These are phyloP conservation scores for Aspergillus niger DNA, from an alignment of 2,329 filamentous ascomycete species.

Conservation along the genomic window DNA sequence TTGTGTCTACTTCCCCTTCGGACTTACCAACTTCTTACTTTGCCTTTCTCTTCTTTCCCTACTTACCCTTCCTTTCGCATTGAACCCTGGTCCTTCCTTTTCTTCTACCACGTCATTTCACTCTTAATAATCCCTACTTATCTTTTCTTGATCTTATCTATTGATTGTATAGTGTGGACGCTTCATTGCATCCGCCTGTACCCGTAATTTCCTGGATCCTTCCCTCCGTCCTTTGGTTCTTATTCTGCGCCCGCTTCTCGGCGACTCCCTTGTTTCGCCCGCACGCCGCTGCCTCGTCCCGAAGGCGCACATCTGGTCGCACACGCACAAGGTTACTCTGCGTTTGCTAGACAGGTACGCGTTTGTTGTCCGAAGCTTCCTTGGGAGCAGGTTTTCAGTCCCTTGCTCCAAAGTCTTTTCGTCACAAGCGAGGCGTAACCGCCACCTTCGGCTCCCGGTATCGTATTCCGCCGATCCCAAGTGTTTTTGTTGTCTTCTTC, in stretches of 20 bases:
- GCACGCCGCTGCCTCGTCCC: conserved; percentile 17
- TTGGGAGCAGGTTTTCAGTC: conserved; percentile 14
- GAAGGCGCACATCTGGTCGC: conserved; percentile 19
- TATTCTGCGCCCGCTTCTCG: neutral
- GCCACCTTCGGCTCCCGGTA: neutral
- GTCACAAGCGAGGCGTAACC: conserved; percentile 6
- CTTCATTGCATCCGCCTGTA: conserved; percentile 6
- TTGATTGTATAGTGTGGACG: conserved; percentile 13
- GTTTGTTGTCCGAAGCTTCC: conserved; percentile 21
- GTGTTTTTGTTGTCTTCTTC: conserved; percentile 5
- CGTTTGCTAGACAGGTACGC: conserved; percentile 21
- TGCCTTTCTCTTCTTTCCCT: conserved; percentile 16
- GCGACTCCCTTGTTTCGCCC: conserved; percentile 17
- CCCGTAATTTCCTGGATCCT: conserved; percentile 7
- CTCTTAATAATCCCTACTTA: neutral
- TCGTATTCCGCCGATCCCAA: neutral
- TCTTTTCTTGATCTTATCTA: conserved; percentile 11
- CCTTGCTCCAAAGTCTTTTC: conserved; percentile 2
- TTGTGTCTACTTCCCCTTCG: conserved; percentile 19
- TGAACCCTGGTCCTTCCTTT: conserved; percentile 6
- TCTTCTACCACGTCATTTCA: neutral
- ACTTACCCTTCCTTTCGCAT: conserved; percentile 4
- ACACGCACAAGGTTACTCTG: conserved; percentile 21
- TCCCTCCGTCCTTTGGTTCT: conserved; percentile 3
- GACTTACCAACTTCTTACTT: conserved; percentile 15